These are phyloP conservation scores for Lasiodiplodia gonubiensis DNA, from an alignment of 2,329 filamentous ascomycete species.

Conservation along the genomic window DNA sequence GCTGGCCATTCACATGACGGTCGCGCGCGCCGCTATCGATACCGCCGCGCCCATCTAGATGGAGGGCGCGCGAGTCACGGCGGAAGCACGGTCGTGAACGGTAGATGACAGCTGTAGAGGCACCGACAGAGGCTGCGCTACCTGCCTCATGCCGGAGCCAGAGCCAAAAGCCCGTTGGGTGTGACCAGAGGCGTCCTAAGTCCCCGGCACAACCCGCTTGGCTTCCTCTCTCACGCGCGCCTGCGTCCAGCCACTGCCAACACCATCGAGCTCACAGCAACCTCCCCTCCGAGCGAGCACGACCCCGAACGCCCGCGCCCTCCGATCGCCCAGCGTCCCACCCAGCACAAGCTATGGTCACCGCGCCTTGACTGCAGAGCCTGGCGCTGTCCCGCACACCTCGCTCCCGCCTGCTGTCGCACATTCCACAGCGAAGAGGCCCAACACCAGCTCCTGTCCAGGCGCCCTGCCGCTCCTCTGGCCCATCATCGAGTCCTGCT, in stretches of 20 bases:
- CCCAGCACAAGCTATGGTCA: constrained; percentile 3
- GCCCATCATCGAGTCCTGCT: not conserved
- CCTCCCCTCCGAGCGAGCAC: not conserved
- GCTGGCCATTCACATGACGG: constrained; percentile 15
- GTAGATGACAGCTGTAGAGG: constrained; percentile 13
- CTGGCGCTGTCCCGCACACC: constrained; percentile 10
- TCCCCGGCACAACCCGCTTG: constrained; percentile 25
- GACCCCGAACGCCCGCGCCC: not conserved
- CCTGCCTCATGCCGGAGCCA: not conserved
- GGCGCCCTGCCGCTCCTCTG: not conserved
- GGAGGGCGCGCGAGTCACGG: constrained; percentile 16
- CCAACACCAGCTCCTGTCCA: constrained; percentile 15
- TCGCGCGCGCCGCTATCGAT: constrained; percentile 6
- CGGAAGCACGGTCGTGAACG: not conserved
- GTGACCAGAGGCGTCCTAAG: constrained; percentile 6
- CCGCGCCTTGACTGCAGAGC: constrained; percentile 11
- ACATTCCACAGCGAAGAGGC: constrained; percentile 14
- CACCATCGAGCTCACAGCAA: constrained; percentile 9
- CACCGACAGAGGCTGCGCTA: constrained; percentile 12
- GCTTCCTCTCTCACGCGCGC: constrained; percentile 10
- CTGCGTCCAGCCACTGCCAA: constrained; percentile 16
- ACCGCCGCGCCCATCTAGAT: not conserved
- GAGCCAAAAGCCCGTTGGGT: not conserved
- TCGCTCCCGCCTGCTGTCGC: constrained; percentile 14
- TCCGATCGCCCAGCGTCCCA: not conserved